These are phyloP conservation scores for Harringtonia aguacate DNA, from an alignment of 2,329 filamentous ascomycete genomes.

Conservation along the genomic window DNA sequence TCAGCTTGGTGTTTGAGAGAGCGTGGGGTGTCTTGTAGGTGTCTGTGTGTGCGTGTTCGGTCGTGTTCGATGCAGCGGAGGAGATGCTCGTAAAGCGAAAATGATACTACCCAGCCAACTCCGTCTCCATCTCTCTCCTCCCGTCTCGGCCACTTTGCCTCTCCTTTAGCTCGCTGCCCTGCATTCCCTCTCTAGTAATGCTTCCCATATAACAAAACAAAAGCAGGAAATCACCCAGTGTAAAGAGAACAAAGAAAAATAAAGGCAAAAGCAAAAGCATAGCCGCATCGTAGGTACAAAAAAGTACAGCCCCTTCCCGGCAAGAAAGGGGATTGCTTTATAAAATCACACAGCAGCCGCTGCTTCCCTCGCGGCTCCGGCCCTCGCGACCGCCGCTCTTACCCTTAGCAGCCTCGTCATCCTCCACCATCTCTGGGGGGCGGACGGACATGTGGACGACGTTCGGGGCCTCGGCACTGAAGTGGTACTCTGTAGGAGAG, in stretches of 20 bases:
- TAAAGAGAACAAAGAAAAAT: background rate
- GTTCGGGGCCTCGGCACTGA: conserved; percentile 63
- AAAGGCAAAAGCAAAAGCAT: background rate
- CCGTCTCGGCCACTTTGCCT: too few relatives aligned
- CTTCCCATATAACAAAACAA: background rate
- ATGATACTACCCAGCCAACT: too few relatives aligned
- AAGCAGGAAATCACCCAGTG: background rate
- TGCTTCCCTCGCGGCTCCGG: conserved; percentile 27
- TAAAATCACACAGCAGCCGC: conserved; percentile 42
- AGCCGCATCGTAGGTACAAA: background rate
- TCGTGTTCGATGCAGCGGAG: too few relatives aligned
- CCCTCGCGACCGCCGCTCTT: conserved; percentile 37
- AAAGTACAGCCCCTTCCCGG: background rate
- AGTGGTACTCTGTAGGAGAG: conserved; percentile 56
- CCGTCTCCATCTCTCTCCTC: too few relatives aligned
- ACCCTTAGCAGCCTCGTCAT: conserved; percentile 60
- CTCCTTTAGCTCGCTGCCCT: too few relatives aligned
- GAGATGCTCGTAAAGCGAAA: too few relatives aligned
- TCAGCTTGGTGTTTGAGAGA: too few relatives aligned
- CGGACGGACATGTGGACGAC: conserved; percentile 93
- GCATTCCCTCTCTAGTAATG: too few relatives aligned
- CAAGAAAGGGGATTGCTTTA: conserved; percentile 16
- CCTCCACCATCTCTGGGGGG: conserved; percentile 76
- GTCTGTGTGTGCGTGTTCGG: too few relatives aligned
- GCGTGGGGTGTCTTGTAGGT: too few relatives aligned